A percentile compares a stretch with the other conserved stretches of the same genome.
phyloP scores from a whole-genome alignment of 768 basidiomycete species.

The Albatrellus ellisii region DNA sequence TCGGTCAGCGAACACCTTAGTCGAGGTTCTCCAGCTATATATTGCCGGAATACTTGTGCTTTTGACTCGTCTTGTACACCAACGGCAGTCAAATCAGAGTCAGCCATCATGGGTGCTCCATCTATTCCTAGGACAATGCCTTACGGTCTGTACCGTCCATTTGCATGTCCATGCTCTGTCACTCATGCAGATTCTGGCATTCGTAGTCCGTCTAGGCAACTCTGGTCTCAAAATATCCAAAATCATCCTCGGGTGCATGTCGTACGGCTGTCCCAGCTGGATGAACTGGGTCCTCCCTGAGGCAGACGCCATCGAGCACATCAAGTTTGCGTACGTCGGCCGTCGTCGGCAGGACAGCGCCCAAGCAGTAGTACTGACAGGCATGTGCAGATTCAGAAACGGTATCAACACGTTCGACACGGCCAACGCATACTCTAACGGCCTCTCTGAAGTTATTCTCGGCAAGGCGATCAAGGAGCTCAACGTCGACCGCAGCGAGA shows the following conservation, averaged over 20 bases:
- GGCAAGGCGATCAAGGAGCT: constrained; percentile 30
- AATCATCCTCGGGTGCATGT: constrained; percentile 53
- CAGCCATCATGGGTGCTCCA: too few species aligned
- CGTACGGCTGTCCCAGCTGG: constrained; percentile 29
- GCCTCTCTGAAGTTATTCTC: constrained; percentile 21
- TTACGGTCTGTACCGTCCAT: too few species aligned
- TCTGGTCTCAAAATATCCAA: constrained; percentile 53
- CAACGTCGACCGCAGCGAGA: constrained; percentile 25
- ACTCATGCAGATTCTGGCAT: too few species aligned
- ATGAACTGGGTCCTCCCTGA: constrained; percentile 22
- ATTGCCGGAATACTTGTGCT: too few species aligned
- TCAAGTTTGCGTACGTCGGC: constrained; percentile 15
- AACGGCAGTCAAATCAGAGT: too few species aligned
- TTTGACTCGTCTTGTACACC: too few species aligned
- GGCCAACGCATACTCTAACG: constrained; percentile 28
- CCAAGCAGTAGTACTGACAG: constrained; percentile 7
- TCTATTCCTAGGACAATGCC: too few species aligned
- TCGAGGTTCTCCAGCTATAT: too few species aligned
- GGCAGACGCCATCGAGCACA: constrained; percentile 14
- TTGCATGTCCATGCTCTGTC: too few species aligned
- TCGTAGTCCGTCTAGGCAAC: constrained; percentile 23
- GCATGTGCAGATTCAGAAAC: constrained; percentile 34
- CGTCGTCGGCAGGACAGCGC: constrained; percentile 8
- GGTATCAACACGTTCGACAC: constrained; percentile 51
- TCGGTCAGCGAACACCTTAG: too few species aligned